Evolutionary conservation across 2,329 filamentous ascomycete species (phyloP).

Genomic region (Monosporascus sp.): DNA sequence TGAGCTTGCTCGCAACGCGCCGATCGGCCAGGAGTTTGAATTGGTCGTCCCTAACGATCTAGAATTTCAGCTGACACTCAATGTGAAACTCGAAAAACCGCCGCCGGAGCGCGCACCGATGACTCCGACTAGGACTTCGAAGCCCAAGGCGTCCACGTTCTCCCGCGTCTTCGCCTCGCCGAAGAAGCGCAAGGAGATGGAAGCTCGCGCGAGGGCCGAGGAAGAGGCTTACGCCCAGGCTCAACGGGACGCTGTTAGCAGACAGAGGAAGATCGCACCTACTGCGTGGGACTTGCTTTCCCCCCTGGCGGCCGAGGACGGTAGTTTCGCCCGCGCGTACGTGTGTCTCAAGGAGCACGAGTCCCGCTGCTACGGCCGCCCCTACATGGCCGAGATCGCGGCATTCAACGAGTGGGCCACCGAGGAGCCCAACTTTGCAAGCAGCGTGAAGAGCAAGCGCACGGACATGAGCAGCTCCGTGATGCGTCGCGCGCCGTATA

Average conservation of each 20-base stretch:
- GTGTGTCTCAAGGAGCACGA: conserved; percentile 93
- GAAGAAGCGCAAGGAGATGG: conserved; percentile 93
- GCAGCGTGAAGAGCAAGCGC: conserved; percentile 92
- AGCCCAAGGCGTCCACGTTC: conserved; percentile 80
- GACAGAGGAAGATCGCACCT: conserved; percentile 57
- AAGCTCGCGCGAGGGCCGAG: conserved; percentile 76
- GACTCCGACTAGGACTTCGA: conserved; percentile 58
- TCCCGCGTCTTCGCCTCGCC: conserved; percentile 90
- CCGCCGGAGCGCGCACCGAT: conserved; percentile 49
- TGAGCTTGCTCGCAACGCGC: conserved; percentile 83
- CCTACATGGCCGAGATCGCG: conserved; percentile 80
- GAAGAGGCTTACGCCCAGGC: conserved; percentile 65
- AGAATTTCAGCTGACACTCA: conserved; percentile 97
- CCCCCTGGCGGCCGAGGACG: conserved; percentile 81
- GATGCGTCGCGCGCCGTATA: conserved; percentile 86
- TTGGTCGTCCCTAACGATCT: conserved; percentile 94
- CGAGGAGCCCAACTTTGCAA: conserved; percentile 72
- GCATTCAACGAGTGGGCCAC: conserved; percentile 99
- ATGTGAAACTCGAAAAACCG: conserved; percentile 87
- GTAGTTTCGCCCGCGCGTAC: conserved; percentile 90
- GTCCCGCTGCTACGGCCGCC: conserved; percentile 77
- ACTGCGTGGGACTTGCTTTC: conserved; percentile 83
- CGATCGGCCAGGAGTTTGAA: conserved; percentile 97
- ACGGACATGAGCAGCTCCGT: conserved; percentile 53
- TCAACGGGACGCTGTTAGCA: conserved; percentile 58